Evolutionary conservation across 2,329 filamentous ascomycete species (phyloP).

Genomic region (Calonectria pteridis): DNA sequence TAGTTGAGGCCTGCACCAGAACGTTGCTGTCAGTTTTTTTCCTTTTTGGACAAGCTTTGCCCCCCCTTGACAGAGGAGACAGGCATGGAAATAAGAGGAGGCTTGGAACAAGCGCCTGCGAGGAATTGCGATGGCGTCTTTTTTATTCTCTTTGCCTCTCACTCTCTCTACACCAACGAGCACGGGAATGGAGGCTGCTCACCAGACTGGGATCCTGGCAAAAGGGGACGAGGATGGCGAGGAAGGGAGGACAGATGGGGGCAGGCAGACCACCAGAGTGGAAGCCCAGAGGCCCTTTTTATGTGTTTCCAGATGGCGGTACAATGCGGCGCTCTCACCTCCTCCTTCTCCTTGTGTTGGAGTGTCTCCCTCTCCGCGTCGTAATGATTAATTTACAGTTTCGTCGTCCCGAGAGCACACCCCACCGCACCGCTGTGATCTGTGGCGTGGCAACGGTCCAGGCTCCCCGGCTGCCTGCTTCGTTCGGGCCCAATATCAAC

Average conservation of each 20-base stretch:
- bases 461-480: conserved; percentile 32
- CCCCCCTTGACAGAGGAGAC: background rate
- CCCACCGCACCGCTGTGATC: conserved; percentile 40
- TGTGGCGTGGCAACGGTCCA: conserved; percentile 43
- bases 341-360: conserved; percentile 1
- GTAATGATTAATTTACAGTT: conserved; percentile 45
- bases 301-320: background rate
- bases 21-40: conserved; percentile 4
- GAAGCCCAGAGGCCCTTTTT: conserved; percentile 20
- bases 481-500: background rate
- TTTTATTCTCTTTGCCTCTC: background rate
- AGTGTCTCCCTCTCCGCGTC: conserved; percentile 24
- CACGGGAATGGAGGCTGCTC: background rate
- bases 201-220: background rate
- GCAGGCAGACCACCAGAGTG: background rate
- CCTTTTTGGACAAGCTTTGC: conserved; percentile 7
- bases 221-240: background rate
- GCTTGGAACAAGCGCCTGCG: background rate
- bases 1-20: conserved; percentile 5
- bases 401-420: conserved; percentile 36
- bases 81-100: background rate
- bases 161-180: background rate
- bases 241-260: background rate
- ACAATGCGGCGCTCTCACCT: background rate
- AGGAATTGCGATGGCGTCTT: background rate